Evolutionary conservation across 2,329 filamentous ascomycete genomes (phyloP).

Genomic region (Pyrenophora tritici-repentis): DNA sequence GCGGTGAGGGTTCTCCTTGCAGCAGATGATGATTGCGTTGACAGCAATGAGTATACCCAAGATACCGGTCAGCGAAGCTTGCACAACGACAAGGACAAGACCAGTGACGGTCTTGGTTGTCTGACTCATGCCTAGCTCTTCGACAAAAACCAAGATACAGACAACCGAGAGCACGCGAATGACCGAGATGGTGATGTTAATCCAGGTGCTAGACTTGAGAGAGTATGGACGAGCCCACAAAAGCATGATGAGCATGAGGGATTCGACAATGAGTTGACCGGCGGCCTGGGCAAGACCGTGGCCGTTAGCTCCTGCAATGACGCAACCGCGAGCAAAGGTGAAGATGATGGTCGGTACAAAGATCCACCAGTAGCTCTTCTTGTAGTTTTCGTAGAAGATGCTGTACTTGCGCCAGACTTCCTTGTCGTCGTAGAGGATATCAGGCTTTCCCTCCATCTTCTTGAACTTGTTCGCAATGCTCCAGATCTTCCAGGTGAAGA

Average conservation of each 20-base stretch:
- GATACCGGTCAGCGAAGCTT: conserved; percentile 79
- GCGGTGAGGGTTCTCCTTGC: conserved; percentile 87
- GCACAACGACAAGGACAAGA: conserved; percentile 89
- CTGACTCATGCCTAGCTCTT: conserved; percentile 85
- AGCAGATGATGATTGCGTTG: conserved; percentile 83
- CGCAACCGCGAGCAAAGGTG: conserved; percentile 84
- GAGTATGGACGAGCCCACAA: conserved; percentile 87
- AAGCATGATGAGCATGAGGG: conserved; percentile 75
- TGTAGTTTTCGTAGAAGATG: conserved; percentile 95
- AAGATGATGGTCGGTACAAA: conserved; percentile 90
- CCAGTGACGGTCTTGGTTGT: conserved; percentile 94
- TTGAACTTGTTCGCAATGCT: conserved; percentile 74
- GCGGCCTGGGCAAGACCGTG: conserved; percentile 81
- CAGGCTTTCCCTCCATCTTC: conserved; percentile 72
- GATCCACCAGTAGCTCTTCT: conserved; percentile 94
- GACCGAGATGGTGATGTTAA: conserved; percentile 90
- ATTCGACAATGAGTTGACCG: conserved; percentile 80
- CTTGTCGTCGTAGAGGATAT: conserved; percentile 83
- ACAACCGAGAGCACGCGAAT: conserved; percentile 86
- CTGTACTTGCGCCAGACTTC: conserved; percentile 93
- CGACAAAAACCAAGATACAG: conserved; percentile 91
- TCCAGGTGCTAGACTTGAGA: conserved; percentile 83
- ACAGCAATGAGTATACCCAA: conserved; percentile 86
- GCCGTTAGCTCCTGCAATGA: conserved; percentile 83
- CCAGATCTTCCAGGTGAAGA: conserved; percentile 86